Conservation (phyloP, 768 basidiomycete genomes). For the Rhodotorula taiwanensis region DNA sequence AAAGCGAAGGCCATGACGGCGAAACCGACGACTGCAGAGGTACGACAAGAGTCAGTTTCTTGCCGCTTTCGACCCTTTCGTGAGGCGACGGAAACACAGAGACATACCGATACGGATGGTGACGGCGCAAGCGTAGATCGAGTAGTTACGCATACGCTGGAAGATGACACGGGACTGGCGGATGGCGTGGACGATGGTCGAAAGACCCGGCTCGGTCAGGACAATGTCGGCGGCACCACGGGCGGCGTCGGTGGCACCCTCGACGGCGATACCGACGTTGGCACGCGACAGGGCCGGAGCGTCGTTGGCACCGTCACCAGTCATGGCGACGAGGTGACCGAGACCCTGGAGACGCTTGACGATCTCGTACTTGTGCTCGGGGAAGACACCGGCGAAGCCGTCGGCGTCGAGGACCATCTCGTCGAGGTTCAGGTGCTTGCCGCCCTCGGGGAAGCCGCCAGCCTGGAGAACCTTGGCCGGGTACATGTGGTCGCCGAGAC, state of each 20-base stretch:
- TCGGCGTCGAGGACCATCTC: constrained; percentile 99
- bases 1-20: constrained; percentile 90
- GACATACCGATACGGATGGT: constrained; percentile 80
- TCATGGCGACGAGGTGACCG: constrained; percentile 96
- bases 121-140: constrained; percentile 56
- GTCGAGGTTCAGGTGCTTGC: constrained; percentile 76
- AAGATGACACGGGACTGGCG: constrained; percentile 97
- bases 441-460: constrained; percentile 66
- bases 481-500: constrained; percentile 99
- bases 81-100: neutral
- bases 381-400: constrained; percentile 98
- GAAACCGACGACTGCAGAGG: constrained; percentile 77
- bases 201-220: constrained; percentile 94
- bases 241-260: constrained; percentile 97
- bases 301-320: constrained; percentile 98
- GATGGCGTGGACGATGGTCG: constrained; percentile 97
- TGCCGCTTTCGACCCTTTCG: constrained; percentile 58
- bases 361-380: constrained; percentile 99
- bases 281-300: constrained; percentile 95
- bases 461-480: constrained; percentile 98
- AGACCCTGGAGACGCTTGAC: constrained; percentile 96
- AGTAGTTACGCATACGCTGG: constrained; percentile 99
- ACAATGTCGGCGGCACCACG: constrained; percentile 98
- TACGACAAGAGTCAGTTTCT: neutral
- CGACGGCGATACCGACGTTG: constrained; percentile 98